Conservation (phyloP, 2,329 filamentous ascomycete genomes). For the Rhynchosporium graminicola region DNA sequence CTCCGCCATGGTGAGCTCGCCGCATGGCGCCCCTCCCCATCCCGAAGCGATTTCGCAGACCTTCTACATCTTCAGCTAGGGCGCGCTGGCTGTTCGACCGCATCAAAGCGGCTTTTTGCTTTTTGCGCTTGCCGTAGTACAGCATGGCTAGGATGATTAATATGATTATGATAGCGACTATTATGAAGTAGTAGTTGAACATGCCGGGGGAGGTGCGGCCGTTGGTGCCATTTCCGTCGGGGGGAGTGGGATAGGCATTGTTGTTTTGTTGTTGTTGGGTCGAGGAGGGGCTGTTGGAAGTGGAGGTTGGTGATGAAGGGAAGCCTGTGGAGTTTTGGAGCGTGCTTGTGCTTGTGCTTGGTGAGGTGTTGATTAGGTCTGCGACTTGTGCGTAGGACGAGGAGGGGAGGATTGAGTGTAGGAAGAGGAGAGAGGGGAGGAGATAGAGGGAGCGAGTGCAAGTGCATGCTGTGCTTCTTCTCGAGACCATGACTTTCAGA, state of each 20-base stretch:
- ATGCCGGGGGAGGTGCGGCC: conserved; percentile 48
- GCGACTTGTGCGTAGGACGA: conserved; percentile 33
- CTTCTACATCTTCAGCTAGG: conserved; percentile 37
- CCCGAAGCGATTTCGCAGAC: conserved; percentile 27
- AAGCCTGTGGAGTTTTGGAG: conserved; percentile 1
- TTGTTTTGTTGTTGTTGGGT: background rate
- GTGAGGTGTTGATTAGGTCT: conserved; percentile 11
- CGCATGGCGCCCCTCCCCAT: conserved; percentile 21
- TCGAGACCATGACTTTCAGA: conserved; percentile 21
- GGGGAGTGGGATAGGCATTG: conserved; percentile 11
- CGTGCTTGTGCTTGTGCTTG: conserved; percentile 10
- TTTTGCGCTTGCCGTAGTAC: conserved; percentile 46
- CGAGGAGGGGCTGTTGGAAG: too few species aligned
- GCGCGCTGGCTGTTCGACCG: conserved; percentile 37
- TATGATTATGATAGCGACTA: conserved; percentile 50
- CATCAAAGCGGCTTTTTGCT: conserved; percentile 27
- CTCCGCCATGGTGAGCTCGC: conserved; percentile 14
- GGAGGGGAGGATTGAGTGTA: conserved; percentile 31
- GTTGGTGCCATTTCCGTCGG: conserved; percentile 20
- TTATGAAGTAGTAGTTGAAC: conserved; percentile 56
- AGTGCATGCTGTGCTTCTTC: conserved; percentile 22
- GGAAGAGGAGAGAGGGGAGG: conserved; percentile 31
- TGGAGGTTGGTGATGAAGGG: too few species aligned
- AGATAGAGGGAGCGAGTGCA: conserved; percentile 28
- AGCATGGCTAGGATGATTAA: conserved; percentile 46